Conservation (phyloP, 1,284 basidiomycete genomes). For the Uromyces viciae-fabae region DNA sequence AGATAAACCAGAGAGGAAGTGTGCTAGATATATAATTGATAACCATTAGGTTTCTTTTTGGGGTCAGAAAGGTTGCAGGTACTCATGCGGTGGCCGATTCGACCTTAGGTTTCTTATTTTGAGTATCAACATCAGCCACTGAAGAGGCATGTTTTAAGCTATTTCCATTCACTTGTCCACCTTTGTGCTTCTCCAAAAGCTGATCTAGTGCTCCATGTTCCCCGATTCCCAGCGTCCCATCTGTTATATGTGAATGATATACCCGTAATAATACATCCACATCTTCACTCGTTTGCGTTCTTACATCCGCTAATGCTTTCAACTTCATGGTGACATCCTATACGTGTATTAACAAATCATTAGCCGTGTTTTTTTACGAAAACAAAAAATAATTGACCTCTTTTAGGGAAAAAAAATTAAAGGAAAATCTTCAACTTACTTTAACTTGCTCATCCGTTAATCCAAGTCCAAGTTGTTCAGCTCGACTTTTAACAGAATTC, state of each 20-base stretch:
- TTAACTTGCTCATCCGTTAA: constrained; percentile 76
- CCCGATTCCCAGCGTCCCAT: constrained; percentile 37
- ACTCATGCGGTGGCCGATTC: too few species aligned
- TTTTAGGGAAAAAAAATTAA: too few species aligned
- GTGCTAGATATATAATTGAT: too few species aligned
- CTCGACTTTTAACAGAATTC: constrained; percentile 99
- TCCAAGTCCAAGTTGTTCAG: constrained; percentile 86
- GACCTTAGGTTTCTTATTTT: constrained; percentile 18
- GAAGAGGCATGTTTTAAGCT: background rate
- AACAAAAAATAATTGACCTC: too few species aligned
- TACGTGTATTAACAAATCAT: too few species aligned
- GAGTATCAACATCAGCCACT: background rate
- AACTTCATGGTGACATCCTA: constrained; percentile 97
- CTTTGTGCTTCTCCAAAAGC: constrained; percentile 46
- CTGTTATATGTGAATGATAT: constrained; percentile 54
- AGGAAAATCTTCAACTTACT: constrained; percentile 33
- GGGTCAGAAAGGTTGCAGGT: too few species aligned
- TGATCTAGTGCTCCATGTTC: constrained; percentile 38
- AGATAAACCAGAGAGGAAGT: too few species aligned
- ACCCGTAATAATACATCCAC: constrained; percentile 94
- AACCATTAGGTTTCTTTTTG: too few species aligned
- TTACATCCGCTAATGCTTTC: constrained; percentile 97
- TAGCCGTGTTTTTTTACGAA: too few species aligned
- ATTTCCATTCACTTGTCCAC: background rate
- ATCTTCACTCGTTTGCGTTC: constrained; percentile 98